phyloP scores from a whole-genome alignment of 352 stramenopile species.

The Globisporangium apiculatum region DNA sequence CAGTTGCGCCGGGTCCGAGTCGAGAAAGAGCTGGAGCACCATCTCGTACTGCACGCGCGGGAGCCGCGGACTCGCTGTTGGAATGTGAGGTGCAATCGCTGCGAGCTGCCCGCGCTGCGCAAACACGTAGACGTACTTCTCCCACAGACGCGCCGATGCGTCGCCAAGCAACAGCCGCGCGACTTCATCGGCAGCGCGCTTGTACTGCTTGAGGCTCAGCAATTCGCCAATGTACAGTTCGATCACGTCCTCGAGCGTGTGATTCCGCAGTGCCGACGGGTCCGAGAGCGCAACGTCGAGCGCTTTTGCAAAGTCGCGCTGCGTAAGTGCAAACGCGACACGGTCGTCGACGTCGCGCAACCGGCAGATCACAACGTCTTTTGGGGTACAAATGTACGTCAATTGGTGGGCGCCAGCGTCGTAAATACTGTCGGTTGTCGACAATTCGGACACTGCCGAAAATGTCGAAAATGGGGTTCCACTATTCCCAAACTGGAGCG shows the following conservation, averaged over 20 bases:
- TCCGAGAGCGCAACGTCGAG: slow-evolving; percentile 62
- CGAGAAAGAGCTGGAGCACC: slow-evolving; percentile 79
- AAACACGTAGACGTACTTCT: slow-evolving; percentile 87
- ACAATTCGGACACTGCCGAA: too few species aligned
- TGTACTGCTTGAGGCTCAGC: slow-evolving; percentile 65
- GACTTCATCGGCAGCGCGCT: slow-evolving; percentile 67
- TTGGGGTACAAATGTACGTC: slow-evolving; percentile 75
- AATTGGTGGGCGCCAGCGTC: slow-evolving; percentile 60
- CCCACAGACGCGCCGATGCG: slow-evolving; percentile 62
- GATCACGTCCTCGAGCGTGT: slow-evolving; percentile 56
- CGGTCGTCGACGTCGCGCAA: slow-evolving; percentile 73
- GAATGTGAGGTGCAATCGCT: slow-evolving; percentile 64
- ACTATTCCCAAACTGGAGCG: slow-evolving; percentile 44
- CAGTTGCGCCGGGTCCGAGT: slow-evolving; percentile 67
- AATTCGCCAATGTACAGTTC: slow-evolving; percentile 74
- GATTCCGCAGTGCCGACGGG: slow-evolving; percentile 38
- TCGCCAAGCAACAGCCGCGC: slow-evolving; percentile 62
- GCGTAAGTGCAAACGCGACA: slow-evolving; percentile 56
- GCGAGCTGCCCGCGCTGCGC: slow-evolving; percentile 66
- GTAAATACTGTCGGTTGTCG: slow-evolving; percentile 26
- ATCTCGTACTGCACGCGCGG: slow-evolving; percentile 77
- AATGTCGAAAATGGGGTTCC: slow-evolving; percentile 20
- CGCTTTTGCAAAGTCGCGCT: slow-evolving; percentile 52
- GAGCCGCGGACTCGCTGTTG: slow-evolving; percentile 60
- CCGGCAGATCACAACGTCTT: slow-evolving; percentile 82